Evolutionary conservation across 2,329 filamentous ascomycete genomes (phyloP).

Genomic region (Monosporascus sp.): DNA sequence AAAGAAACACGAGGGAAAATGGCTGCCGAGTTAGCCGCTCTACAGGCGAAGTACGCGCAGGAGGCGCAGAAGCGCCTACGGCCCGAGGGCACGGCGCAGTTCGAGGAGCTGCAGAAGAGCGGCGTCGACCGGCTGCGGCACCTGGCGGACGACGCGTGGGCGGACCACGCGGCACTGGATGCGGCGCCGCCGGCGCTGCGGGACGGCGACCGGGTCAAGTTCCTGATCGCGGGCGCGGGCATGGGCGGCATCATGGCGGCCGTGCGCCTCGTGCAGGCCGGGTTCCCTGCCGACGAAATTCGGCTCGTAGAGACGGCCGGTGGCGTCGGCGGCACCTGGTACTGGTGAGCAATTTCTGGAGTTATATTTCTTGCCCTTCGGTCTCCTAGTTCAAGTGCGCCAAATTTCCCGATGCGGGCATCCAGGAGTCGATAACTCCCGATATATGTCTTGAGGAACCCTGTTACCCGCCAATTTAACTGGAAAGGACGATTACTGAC

Average conservation of each 20-base stretch:
- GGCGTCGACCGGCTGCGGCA: conserved; percentile 23
- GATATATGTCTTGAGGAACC: too few species aligned
- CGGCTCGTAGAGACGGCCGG: conserved; percentile 37
- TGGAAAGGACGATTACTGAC: too few species aligned
- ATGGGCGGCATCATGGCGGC: conserved; percentile 20
- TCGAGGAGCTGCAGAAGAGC: conserved; percentile 16
- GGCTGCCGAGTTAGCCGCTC: conserved; percentile 11
- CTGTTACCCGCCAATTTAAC: too few species aligned
- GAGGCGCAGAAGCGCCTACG: conserved; percentile 25
- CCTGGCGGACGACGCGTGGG: conserved; percentile 24
- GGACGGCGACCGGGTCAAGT: conserved; percentile 19
- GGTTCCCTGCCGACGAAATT: conserved; percentile 33
- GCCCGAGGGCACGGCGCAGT: conserved; percentile 22
- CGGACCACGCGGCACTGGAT: conserved; percentile 25
- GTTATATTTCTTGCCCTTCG: too few species aligned
- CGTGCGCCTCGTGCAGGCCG: conserved; percentile 30
- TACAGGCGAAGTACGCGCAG: conserved; percentile 21
- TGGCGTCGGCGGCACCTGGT: conserved; percentile 47
- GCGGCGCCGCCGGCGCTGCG: conserved; percentile 15
- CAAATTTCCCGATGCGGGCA: too few species aligned
- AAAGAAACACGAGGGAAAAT: not conserved
- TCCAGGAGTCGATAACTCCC: too few species aligned
- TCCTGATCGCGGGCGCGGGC: conserved; percentile 24
- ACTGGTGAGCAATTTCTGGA: conserved; percentile 24
- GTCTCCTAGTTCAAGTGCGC: too few species aligned